Evolutionary conservation across 805 yeast species (phyloP), one percentile per base, ranked within the genome.

Genomic region (Cyberlindnera bimundalis): DNA sequence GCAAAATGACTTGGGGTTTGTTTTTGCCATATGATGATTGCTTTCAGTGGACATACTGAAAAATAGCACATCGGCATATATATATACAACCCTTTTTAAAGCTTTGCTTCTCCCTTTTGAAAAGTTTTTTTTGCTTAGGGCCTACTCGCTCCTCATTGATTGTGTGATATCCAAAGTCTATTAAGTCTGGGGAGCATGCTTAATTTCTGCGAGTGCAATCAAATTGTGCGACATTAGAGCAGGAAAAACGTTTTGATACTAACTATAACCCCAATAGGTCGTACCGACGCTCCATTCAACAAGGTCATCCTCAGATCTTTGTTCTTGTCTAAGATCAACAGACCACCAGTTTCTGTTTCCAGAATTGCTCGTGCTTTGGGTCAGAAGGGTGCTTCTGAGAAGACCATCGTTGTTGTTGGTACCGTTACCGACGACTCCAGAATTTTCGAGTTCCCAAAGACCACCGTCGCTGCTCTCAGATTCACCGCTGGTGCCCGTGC

Each of bases 401-500:
- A 90, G 86, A 91, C 85, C 68, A 72, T 91, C 61, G 99, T 93
- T 61, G 96, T 93, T 76, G 96, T 91, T 61, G 98, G 99, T 76
- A 93, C 99, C 74, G 95, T 93, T 65, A 93, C 99, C 59, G 98
- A 91, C 64, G 99, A 93, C 77, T 74, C 76, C 84, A 90, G 98
- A 81, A 74, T 93, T 71, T 76, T 79, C 59, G 87, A 81, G 64
- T 79, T 87, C 81, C 98, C 98, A 78, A 90, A 90, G 84, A 76
- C 91, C 66, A 86, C 98, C 57, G 87, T 93, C 64, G 98, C 99
- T 67, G 99, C 99, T 73, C 84, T 93, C 73, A 89, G 96, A 78
- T 90, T 93, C 89, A 93, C 99, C 62, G 95, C 93, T 66, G 86
- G 93, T 76, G 99, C 99, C 72, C 88, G 84, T 75, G 97, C 96